Base-by-base conservation (phyloP, 2,329 filamentous ascomycete genomes). In the Endoconidiophora polonica region DNA sequence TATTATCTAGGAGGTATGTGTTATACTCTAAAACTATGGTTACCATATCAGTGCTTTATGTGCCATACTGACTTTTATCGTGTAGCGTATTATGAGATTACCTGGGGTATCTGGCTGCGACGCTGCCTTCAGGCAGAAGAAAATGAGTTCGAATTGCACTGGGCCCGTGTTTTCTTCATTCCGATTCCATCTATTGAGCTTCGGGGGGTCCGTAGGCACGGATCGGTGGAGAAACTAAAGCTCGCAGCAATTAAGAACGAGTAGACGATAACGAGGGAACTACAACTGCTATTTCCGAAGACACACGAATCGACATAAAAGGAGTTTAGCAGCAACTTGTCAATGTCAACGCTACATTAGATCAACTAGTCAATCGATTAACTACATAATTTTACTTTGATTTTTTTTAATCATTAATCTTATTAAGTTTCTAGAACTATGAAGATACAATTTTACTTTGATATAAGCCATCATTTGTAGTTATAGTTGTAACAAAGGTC, bases 101-200 rank as follows among this genome's bases (percentile, higher is more conserved):
- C 78, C 12, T 93, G 86, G 85, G 81, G 84, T 3, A 78, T 88
- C 23, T 90, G 84, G 81, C 70, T 91, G 16, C 76, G 84, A 39
- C 79, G 82, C 55, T 86, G 83, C 57, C 66, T 91, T 46, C 84
- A 87, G 54, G 76, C 78, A 3, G 72, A 72, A 43, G 82, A 86
- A 58, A 74, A 83, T 40, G 76, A 87, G 59, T 91, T 79, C 59
- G 69, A 73, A 57, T 66, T 91, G 50, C 59, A 73, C 47, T 93
- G 86, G 85, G 75, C 79, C 1, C 74, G 72, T 22, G 56, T 76
- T 12, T 70, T 77, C 57, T 72, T 46, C 5, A 44, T 51, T 24
- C 49, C 49, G 18, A 39, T 51, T 36, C 49, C 49, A 7, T 51
- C 33, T 18, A 46, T 52, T 2, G 50, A 52, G 18, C 29, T 44